Percentiles rank a stretch among this genome's conserved stretches.
phyloP scores from a whole-genome alignment of 78 protist species.

The Chrysochromulina parva region DNA sequence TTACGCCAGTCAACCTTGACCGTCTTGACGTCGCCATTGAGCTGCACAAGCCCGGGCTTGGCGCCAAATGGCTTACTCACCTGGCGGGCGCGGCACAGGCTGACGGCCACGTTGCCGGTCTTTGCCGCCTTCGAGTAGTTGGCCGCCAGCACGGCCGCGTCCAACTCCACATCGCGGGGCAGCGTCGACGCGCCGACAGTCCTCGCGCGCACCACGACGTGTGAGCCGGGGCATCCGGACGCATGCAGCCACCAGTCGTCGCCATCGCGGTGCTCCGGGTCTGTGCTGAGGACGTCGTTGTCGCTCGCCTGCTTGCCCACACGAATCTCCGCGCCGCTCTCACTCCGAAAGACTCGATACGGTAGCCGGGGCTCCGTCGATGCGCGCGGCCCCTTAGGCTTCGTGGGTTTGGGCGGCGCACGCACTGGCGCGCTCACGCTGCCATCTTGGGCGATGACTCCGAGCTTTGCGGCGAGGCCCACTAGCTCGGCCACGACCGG shows the following conservation, averaged over 20 bases:
- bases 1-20: neutral
- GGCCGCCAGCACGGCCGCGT: constrained; percentile 15
- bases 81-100: constrained; percentile 12
- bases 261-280: neutral
- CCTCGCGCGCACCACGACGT: neutral
- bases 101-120: neutral
- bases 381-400: neutral
- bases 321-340: neutral
- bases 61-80: neutral
- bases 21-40: neutral
- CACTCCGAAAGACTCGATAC: neutral
- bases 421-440: neutral
- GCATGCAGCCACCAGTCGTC: constrained; percentile 23
- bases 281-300: neutral
- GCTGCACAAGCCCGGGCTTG: neutral
- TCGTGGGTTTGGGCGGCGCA: neutral
- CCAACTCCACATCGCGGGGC: neutral
- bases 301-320: neutral
- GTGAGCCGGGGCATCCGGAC: constrained; percentile 8
- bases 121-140: neutral
- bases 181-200: neutral
- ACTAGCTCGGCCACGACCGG: neutral
- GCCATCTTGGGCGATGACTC: neutral
- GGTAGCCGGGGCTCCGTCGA: neutral
- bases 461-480: neutral